Conservation (phyloP, 2,329 filamentous ascomycete genomes). For the Geosmithia putterillii region DNA sequence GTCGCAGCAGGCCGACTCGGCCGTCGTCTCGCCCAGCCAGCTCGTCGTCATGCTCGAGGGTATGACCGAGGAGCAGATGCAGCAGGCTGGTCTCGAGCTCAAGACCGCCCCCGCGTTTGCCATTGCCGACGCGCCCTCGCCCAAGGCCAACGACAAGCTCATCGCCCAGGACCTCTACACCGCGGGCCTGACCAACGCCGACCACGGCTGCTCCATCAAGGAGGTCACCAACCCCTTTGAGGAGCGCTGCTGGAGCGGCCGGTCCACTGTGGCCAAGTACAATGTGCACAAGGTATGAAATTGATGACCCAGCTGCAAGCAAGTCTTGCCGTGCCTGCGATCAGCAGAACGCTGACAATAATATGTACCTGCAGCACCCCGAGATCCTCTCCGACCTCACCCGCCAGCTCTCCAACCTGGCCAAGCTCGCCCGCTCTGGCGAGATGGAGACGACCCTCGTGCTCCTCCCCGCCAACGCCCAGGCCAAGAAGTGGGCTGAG, state of each 20-base stretch:
- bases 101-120: constrained; percentile 32
- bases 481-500: constrained; percentile 25
- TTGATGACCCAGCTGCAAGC: not conserved
- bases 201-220: constrained; percentile 22
- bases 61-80: constrained; percentile 31
- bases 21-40: constrained; percentile 33
- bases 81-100: constrained; percentile 25
- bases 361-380: constrained; percentile 20
- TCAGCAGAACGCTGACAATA: not conserved
- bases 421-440: constrained; percentile 30
- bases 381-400: constrained; percentile 29
- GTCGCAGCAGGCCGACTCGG: constrained; percentile 12
- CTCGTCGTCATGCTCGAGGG: constrained; percentile 49
- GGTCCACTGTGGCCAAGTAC: constrained; percentile 29
- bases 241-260: constrained; percentile 29
- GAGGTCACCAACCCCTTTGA: constrained; percentile 29
- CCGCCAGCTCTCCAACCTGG: constrained; percentile 29
- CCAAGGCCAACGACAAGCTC: constrained; percentile 27
- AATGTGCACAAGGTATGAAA: constrained; percentile 27
- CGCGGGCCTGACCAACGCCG: constrained; percentile 19
- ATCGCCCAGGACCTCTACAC: constrained; percentile 25
- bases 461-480: constrained; percentile 35
- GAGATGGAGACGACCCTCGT: constrained; percentile 45
- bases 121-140: constrained; percentile 31
- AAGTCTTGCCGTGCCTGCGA: not conserved